These are phyloP conservation scores for Cyathus striatus DNA, from an alignment of 768 basidiomycete genomes.

Conservation along the genomic window DNA sequence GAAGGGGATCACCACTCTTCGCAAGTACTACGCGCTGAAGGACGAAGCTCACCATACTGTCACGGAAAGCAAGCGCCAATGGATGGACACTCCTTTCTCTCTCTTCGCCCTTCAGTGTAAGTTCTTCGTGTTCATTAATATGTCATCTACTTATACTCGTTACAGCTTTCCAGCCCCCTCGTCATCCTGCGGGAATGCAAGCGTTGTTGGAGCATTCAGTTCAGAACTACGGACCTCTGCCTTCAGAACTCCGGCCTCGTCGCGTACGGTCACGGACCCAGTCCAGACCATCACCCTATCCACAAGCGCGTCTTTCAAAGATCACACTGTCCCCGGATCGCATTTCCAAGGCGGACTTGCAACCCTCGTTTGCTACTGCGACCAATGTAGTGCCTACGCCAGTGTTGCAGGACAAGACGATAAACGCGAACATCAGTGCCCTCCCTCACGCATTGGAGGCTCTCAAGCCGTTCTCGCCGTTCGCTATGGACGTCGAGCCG, in stretches of 20 bases:
- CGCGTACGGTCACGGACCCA: slow-evolving; percentile 62
- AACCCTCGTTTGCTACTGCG: slow-evolving; percentile 9
- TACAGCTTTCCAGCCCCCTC: slow-evolving; percentile 68
- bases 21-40: slow-evolving; percentile 63
- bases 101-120: slow-evolving; percentile 68
- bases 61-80: slow-evolving; percentile 56
- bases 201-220: slow-evolving; percentile 71
- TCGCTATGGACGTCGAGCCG: slow-evolving; percentile 28
- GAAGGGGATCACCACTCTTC: slow-evolving; percentile 54
- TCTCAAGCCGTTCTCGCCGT: slow-evolving; percentile 38
- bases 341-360: slow-evolving; percentile 14
- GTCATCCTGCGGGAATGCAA: slow-evolving; percentile 60
- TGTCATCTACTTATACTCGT: neutral
- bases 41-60: slow-evolving; percentile 67
- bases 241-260: slow-evolving; percentile 60
- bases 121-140: slow-evolving; percentile 15
- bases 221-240: slow-evolving; percentile 67
- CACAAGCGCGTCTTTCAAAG: slow-evolving; percentile 42
- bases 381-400: no score
- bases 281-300: slow-evolving; percentile 74
- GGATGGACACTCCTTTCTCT: slow-evolving; percentile 73
- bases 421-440: slow-evolving; percentile 35
- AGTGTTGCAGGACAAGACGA: slow-evolving; percentile 36
- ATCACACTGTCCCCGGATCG: slow-evolving; percentile 40
- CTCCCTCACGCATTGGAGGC: slow-evolving; percentile 30